Evolutionary conservation across 176 grass and related monocot species (phyloP).

Genomic region (Calamus simplicifolius): DNA sequence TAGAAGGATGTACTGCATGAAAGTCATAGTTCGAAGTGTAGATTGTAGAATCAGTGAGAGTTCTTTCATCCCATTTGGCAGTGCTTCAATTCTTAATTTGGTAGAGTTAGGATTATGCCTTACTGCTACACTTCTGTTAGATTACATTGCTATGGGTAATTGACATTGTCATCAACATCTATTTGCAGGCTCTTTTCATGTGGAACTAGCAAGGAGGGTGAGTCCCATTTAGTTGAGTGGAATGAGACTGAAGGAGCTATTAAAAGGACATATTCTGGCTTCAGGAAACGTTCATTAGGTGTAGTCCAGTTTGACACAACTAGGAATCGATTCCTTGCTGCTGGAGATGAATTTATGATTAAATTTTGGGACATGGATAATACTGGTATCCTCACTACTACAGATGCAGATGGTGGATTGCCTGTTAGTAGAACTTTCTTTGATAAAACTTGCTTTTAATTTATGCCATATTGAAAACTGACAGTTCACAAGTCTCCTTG

Average conservation of each 20-base stretch:
- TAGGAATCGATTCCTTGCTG: constrained; percentile 81
- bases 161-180: constrained; percentile 16
- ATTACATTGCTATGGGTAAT: neutral
- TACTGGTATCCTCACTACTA: constrained; percentile 70
- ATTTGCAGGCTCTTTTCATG: constrained; percentile 79
- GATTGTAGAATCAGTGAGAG: neutral
- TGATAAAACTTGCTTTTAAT: neutral
- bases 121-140: too few species aligned
- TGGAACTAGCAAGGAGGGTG: constrained; percentile 95
- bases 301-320: constrained; percentile 98
- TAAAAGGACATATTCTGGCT: constrained; percentile 88
- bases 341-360: constrained; percentile 92
- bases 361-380: constrained; percentile 99
- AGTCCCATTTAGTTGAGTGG: constrained; percentile 98
- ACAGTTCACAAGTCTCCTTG: constrained; percentile 8
- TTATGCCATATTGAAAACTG: constrained; percentile 3
- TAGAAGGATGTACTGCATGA: too few species aligned
- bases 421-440: constrained; percentile 47
- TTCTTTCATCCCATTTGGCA: neutral
- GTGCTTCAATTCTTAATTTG: too few species aligned
- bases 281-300: constrained; percentile 77
- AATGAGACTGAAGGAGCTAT: constrained; percentile 95
- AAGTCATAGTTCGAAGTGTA: too few species aligned
- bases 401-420: constrained; percentile 78
- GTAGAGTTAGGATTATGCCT: too few species aligned